Evolutionary conservation across 495 filamentous ascomycete species (phyloP), one percentile per base, ranked within the genome.

Genomic region (Tuber aestivum): DNA sequence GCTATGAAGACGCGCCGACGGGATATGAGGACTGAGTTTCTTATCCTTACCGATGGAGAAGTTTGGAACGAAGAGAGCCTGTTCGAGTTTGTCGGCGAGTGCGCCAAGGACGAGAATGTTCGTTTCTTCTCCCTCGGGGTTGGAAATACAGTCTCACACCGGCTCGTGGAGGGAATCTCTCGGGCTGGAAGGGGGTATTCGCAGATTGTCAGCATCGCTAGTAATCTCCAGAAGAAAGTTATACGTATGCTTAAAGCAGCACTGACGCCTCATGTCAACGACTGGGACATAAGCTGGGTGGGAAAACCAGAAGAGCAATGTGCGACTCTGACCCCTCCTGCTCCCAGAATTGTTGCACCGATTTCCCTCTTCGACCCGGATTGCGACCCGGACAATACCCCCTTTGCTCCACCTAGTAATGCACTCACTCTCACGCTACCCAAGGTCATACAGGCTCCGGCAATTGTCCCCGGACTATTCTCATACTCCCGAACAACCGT

Each of bases 11-110:
- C 12, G 40, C 77, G 74, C 16, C 44, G 41, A 21, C 23, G 32
- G 32, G 69, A 78, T 21, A 86, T 89, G 76, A 85, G 89, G 73
- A 84, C 90, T n/a, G 89, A 92, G 72, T 85, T 92, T 2, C 87
- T 94, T 73, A 76, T 93, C 37, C 83, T 92, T 44, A 93, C 92
- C 0, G 92, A 93, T 81, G 92, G 92, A n/a, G 85, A 92, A 79
- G 89, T 92, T 38, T 92, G 87, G 87, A 37, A 87, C 9, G 88
- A 90, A 74, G 73, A 87, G 0, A 8, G n/a, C 0, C 76, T 93
- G 1, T 91, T 92, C 78, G 18, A 72, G 16, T 88, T 89, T 79
- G 79, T 92, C 42, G 50, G 85, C 50, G 84, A 82, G 56, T 84
- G 88, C n/a, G 86, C 85, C 8, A 35, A 71, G 18, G 68, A 42